Conservation (phyloP, 176 grass and related monocot genomes). For the Oryza brachyantha region DNA sequence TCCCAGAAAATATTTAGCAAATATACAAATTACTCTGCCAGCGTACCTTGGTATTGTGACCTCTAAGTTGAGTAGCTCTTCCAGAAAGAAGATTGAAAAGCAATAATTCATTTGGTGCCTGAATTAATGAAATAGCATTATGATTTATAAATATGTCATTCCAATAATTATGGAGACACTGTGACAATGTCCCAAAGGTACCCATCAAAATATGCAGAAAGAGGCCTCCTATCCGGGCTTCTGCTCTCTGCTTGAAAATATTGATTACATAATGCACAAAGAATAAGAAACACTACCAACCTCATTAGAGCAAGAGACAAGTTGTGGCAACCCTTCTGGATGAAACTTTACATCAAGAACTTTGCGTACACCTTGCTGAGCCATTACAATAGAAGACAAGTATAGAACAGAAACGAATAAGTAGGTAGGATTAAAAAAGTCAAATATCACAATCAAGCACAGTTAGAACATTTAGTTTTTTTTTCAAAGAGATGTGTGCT, state of each 20-base stretch:
- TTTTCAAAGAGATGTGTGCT: not conserved
- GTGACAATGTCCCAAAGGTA: not conserved
- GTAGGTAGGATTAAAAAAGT: constrained; percentile 10
- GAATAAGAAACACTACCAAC: constrained; percentile 42
- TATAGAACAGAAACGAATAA: constrained; percentile 18
- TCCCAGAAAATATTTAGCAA: constrained; percentile 13
- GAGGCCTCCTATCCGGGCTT: not conserved
- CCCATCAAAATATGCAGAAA: not conserved
- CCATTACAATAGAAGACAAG: constrained; percentile 22
- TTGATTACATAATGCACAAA: not conserved
- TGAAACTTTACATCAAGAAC: constrained; percentile 97
- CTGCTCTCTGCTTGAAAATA: not conserved
- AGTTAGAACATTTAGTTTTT: not conserved
- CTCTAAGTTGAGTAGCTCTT: constrained; percentile 88
- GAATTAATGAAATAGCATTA: constrained; percentile 25
- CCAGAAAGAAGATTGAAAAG: constrained; percentile 98
- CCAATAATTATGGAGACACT: constrained; percentile 2
- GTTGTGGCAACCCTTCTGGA: constrained; percentile 91
- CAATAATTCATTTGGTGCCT: constrained; percentile 95
- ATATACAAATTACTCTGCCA: constrained; percentile 22
- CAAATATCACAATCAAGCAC: constrained; percentile 14
- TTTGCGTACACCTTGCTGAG: constrained; percentile 89
- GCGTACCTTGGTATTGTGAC: constrained; percentile 85
- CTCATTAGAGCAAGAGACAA: constrained; percentile 95
- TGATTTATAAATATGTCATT: constrained; percentile 15